Conservation (phyloP, 768 basidiomycete species). For the Imleria badia region DNA sequence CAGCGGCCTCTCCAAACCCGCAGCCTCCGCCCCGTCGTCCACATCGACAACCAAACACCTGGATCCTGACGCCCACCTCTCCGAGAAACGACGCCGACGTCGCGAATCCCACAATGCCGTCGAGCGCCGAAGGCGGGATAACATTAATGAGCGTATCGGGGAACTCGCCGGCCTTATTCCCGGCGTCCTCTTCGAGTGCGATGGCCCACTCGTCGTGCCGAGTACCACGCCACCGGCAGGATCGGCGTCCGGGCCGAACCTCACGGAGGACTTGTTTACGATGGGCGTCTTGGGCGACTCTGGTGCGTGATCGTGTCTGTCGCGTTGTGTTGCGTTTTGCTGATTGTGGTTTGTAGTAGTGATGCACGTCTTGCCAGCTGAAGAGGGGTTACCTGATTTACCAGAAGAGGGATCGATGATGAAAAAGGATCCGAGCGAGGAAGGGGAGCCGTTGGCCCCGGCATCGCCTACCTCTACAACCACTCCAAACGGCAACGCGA, state of each 20-base stretch:
- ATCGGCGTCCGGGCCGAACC: constrained; percentile 10
- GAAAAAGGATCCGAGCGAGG: constrained; percentile 32
- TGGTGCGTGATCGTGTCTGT: constrained; percentile 12
- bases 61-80: constrained; percentile 44
- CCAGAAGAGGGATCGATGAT: constrained; percentile 27
- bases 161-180: constrained; percentile 89
- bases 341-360: constrained; percentile 3
- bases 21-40: not conserved
- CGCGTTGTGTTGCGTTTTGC: not conserved
- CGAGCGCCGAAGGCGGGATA: constrained; percentile 82
- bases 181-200: constrained; percentile 74
- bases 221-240: constrained; percentile 10
- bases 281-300: constrained; percentile 20
- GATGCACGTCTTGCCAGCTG: constrained; percentile 25
- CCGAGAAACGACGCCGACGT: constrained; percentile 78
- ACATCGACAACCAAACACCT: constrained; percentile 4
- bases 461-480: constrained; percentile 24
- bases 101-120: constrained; percentile 92
- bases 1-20: constrained; percentile 14
- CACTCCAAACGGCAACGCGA: constrained; percentile 3
- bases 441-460: constrained; percentile 23
- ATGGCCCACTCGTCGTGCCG: constrained; percentile 30
- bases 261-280: constrained; percentile 22
- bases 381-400: constrained; percentile 29
- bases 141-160: constrained; percentile 94